Percentiles rank a stretch among this genome's conserved stretches.
Evolutionary conservation across 139 green algal genomes (phyloP).

Genomic region (Picochlorum sp.): DNA sequence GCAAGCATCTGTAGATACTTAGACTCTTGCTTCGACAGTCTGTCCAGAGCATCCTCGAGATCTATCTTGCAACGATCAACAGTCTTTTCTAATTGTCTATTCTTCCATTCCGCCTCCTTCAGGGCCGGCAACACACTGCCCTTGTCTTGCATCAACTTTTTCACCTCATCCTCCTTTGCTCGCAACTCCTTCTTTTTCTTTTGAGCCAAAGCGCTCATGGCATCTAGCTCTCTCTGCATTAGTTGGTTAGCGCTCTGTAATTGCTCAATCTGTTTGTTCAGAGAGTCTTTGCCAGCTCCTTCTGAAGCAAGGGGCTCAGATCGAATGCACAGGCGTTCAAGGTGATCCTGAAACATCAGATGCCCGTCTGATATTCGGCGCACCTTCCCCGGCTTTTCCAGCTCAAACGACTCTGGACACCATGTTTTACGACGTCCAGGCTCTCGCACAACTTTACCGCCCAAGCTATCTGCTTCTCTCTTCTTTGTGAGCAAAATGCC

Average conservation of each 20-base stretch:
- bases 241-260: conserved; percentile 44
- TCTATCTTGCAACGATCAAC: conserved; percentile 12
- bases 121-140: conserved; percentile 28
- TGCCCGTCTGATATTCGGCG: too few species aligned
- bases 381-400: too few species aligned
- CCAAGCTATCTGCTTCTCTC: too few species aligned
- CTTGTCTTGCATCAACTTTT: conserved; percentile 30
- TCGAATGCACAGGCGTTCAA: not conserved
- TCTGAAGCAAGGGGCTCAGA: not conserved
- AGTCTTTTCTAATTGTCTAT: conserved; percentile 38
- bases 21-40: not conserved
- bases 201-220: conserved; percentile 32
- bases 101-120: conserved; percentile 41
- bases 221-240: conserved; percentile 58
- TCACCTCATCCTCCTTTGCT: conserved; percentile 39
- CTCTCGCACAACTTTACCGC: too few species aligned
- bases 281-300: conserved; percentile 17
- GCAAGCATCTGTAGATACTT: not conserved
- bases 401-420: too few species aligned
- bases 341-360: not conserved
- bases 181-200: conserved; percentile 37
- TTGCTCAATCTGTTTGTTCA: conserved; percentile 23
- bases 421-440: too few species aligned
- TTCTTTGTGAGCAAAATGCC: too few species aligned
- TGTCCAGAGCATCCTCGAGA: not conserved